Evolutionary conservation across 1,284 basidiomycete species (phyloP), one percentile per base, ranked within the genome.

Genomic region (Bondarzewia mesenterica): DNA sequence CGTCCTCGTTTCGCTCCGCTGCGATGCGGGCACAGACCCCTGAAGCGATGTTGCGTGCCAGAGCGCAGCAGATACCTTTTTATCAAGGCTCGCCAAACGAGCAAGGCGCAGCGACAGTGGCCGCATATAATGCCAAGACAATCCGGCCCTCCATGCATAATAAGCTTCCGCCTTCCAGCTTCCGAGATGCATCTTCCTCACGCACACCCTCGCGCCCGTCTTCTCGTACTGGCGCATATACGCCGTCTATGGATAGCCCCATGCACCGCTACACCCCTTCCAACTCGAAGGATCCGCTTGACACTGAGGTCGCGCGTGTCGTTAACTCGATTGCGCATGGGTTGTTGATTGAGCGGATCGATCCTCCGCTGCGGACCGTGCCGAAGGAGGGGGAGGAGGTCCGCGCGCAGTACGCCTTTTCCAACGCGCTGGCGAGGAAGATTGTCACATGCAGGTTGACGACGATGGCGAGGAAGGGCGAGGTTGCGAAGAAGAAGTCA

Each of bases 401-500:
- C 54, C 78, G 80, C 57, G 89, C 90, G 7, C 80, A 87, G 60
- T 94, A 94, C 67, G 77, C 82, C 42, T 84, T 94, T 60, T 78
- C 85, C 49, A 89, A 79, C 57, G 62, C 77, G 50, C 63, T 87
- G 54, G 76, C 78, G 51, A 72, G 80, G 53, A 90, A 89, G 68
- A 73, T 85, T 29, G 75, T 92, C 27, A 83, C 79, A 20, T 91
- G 88, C 62, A 81, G 86, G 57, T 68, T 94, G 63, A 87, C 91
- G 41, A 87, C 86, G 44, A 70, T 88, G 62, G 77, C 77, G 48
- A 74, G 86, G 42, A 70, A 70, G 46, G 61, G 71, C 48, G 58
- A 59, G 47, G 64, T 63, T 49, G 77, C 70, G 56, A 80, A 77
- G 49, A 87, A 84, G 75, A 90, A 89, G 89, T 92, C 22, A 85